Conservation (phyloP, 257 asterid species). For the Solanum lycopersicoides region DNA sequence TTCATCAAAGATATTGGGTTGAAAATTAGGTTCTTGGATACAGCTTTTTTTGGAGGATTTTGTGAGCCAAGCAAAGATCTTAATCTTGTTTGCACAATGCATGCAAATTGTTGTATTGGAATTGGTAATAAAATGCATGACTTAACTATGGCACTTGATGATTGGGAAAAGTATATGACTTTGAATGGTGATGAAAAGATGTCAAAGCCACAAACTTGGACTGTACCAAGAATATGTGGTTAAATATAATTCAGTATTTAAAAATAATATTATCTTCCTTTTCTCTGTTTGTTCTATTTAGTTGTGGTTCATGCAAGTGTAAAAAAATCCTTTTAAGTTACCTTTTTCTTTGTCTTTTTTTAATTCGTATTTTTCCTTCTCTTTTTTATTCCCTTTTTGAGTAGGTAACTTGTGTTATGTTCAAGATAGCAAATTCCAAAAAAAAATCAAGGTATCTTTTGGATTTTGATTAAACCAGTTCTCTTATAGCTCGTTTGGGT, state of each 20-base stretch:
- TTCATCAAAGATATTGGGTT: slow-evolving; percentile 20
- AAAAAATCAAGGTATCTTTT: background rate
- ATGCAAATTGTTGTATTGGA: slow-evolving; percentile 62
- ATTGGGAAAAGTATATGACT: slow-evolving; percentile 36
- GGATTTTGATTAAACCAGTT: background rate
- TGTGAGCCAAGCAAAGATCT: slow-evolving; percentile 45
- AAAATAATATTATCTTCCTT: background rate
- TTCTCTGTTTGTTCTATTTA: background rate
- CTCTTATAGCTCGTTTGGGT: background rate
- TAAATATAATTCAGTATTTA: background rate
- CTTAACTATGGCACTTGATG: slow-evolving; percentile 30
- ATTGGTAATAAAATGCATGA: slow-evolving; percentile 46
- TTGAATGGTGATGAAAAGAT: background rate
- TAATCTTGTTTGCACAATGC: slow-evolving; percentile 46
- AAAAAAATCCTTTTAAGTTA: background rate
- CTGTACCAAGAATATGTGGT: slow-evolving; percentile 36
- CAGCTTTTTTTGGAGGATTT: slow-evolving; percentile 50
- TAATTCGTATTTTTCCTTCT: background rate
- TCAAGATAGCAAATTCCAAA: background rate
- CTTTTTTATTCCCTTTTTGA: background rate
- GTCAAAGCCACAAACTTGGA: slow-evolving; percentile 27
- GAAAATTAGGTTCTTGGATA: slow-evolving; percentile 37
- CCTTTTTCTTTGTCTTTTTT: background rate
- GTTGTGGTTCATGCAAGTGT: background rate
- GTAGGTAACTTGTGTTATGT: background rate